Conservation (phyloP, 441 rosid genomes). For the Hypseocharis bilobata region DNA sequence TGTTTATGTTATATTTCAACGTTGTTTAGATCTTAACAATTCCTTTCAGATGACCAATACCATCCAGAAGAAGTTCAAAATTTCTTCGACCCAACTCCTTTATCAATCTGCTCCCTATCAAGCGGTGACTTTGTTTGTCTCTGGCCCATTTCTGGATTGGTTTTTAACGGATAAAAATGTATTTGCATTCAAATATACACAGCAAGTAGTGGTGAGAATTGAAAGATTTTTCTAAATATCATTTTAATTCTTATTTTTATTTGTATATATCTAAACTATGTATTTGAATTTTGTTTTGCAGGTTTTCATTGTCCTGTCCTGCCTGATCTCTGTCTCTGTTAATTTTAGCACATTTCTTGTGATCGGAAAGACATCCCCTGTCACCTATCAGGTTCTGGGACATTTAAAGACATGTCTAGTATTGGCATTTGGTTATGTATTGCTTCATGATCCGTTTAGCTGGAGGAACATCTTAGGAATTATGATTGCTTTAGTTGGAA, state of each 20-base stretch:
- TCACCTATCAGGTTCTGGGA: constrained; percentile 93
- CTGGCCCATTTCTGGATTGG: constrained; percentile 82
- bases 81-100: constrained; percentile 82
- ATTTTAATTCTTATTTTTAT: background rate
- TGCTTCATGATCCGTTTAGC: constrained; percentile 81
- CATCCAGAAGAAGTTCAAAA: constrained; percentile 82
- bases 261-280: background rate
- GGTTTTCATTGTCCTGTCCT: constrained; percentile 74
- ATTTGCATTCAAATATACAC: constrained; percentile 71
- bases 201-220: constrained; percentile 51
- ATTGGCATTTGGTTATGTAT: constrained; percentile 72
- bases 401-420: constrained; percentile 93
- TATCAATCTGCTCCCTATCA: constrained; percentile 96
- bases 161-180: constrained; percentile 70
- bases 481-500: constrained; percentile 69
- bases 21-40: background rate
- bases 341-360: constrained; percentile 96
- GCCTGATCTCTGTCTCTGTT: constrained; percentile 80
- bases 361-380: constrained; percentile 96
- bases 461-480: constrained; percentile 73
- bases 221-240: background rate
- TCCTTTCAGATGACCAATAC: constrained; percentile 72
- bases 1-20: constrained; percentile 17
- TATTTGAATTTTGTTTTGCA: constrained; percentile 24
- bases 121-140: constrained; percentile 78